Evolutionary conservation across 139 green algal species (phyloP), one percentile per base, ranked within the genome.

Genomic region (Chlamydomonas applanata): DNA sequence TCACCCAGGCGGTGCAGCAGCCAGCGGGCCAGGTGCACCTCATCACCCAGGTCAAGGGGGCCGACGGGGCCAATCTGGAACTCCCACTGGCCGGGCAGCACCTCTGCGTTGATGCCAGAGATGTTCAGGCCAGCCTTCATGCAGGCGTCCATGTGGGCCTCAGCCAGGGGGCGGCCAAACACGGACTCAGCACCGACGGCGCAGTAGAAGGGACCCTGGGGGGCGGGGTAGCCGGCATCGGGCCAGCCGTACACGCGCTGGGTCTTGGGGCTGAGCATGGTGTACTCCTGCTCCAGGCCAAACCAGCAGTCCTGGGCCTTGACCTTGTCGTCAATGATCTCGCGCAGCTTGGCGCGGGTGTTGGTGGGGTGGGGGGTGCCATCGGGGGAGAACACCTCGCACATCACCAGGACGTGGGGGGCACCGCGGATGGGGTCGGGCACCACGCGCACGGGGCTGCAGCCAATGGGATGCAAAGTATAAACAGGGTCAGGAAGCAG

Each of bases 231-330:
- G 80, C 94, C 94, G 29, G 82, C 84, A 2, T 81, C 65, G 67
- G 94, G 94, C 94, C 92, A 96, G 68, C 93, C 90, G 70, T 91
- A 90, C 40, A 93, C 81, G 0, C 64, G 56, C 19, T 80, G 77
- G 68, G 69, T 80, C 53, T 64, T 69, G 78, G 89, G 89, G 25
- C 68, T 52, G 71, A 97, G 64, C 90, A 97, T 94, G 69, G 92
- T 95, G 89, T 96, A 96, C 87, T 95, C 91, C 83, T 97, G 92
- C 91, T 97, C 93, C 74, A 97, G 93, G 54, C 93, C 93, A 74
- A 92, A 97, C 70, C 92, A 66, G 59, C 59, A 66, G 59, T 66
- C 59, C 25, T 66, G 62, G 29, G 34, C 62, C 66, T 69, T 65
- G 46, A 94, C 80, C 60, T 91, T 85, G 72, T 93, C 87, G 46